Base-by-base conservation (phyloP, 2,329 filamentous ascomycete genomes). In the Laburnicola sp. region DNA sequence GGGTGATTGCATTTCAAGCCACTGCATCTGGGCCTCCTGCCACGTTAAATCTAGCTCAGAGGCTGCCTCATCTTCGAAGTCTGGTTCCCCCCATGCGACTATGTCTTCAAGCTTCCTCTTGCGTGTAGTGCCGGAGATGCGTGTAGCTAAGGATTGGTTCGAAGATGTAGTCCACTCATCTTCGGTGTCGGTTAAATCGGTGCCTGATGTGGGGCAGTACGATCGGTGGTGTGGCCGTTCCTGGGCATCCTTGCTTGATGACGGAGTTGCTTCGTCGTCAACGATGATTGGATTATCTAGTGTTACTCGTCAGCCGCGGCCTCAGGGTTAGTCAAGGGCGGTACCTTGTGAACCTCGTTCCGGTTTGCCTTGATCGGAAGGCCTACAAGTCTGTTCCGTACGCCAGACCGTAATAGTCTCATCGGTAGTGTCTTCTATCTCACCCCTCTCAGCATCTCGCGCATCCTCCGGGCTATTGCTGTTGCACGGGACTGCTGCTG, bases 41-140 rank as follows among this genome's bases (percentile, higher is more conserved):
- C 16, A 45, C 21, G 28, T 45, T 35, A 35, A 45, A 28, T 45
- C 41, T 45, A 32, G 41, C 27, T 45, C 22, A 35, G 28, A 45
- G 36, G 11, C 23, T 39, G 21, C 16, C 6, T 26, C 11, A 5
- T 39, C 16, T 39, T 39, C 21, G 21, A 45, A 45, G 41, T 4
- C 41, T 25, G 22, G 11, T 2, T 45, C 30, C 23, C 41, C 28
- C 28, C 22, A 45, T 25, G 22, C 26, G 22, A 32, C 8, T 22
- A 32, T 45, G n/a, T 45, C 41, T 45, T 32, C 26, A 35, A 34
- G 30, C 11, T 45, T 45, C 16, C 27, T 45, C 23, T 39, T 39
- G 16, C 21, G 23, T 23, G 16, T 39, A 23, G 16, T 23, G 36
- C 36, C 11, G 10, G 36, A 39, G 8, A 8, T n/a, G 10, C 3